Conservation (phyloP, 257 asterid genomes). For the Solanum chiquidenum region DNA sequence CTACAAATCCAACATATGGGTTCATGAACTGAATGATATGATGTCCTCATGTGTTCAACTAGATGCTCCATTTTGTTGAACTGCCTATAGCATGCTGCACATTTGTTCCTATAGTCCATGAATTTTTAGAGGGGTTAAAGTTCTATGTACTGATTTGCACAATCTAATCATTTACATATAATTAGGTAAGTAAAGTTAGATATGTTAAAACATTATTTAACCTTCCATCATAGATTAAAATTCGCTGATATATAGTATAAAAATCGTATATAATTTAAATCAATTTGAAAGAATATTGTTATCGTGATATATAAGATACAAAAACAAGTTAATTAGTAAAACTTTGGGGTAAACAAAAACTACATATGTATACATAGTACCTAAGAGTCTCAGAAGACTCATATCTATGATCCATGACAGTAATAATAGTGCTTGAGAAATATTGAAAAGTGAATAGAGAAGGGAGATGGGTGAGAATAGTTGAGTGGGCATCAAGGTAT, state of each 20-base stretch:
- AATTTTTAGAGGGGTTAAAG: not conserved
- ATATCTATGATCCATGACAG: conserved; percentile 45
- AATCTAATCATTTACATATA: not conserved
- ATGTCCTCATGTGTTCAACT: conserved; percentile 85
- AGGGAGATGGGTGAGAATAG: not conserved
- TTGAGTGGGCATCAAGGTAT: conserved; percentile 21
- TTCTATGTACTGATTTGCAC: not conserved
- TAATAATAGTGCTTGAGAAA: not conserved
- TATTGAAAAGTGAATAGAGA: not conserved
- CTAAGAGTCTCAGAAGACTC: conserved; percentile 44
- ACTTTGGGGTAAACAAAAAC: not conserved
- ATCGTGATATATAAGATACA: not conserved
- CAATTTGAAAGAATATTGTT: not conserved
- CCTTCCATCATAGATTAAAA: not conserved
- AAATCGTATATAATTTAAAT: not conserved
- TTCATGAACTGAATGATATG: conserved; percentile 76
- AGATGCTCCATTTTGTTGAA: conserved; percentile 86
- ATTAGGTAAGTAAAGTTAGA: not conserved
- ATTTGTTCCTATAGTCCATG: conserved; percentile 48
- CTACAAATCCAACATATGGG: conserved; percentile 65
- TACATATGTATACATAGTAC: conserved; percentile 2
- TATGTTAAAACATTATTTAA: not conserved
- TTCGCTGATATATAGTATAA: not conserved
- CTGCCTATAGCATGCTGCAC: conserved; percentile 90
- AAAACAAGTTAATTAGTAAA: not conserved